Percentiles rank a stretch among this genome's conserved stretches.
These are phyloP conservation scores for Plasmodium gallinaceum DNA, from an alignment of 169 alveolate species.

Conservation along the genomic window DNA sequence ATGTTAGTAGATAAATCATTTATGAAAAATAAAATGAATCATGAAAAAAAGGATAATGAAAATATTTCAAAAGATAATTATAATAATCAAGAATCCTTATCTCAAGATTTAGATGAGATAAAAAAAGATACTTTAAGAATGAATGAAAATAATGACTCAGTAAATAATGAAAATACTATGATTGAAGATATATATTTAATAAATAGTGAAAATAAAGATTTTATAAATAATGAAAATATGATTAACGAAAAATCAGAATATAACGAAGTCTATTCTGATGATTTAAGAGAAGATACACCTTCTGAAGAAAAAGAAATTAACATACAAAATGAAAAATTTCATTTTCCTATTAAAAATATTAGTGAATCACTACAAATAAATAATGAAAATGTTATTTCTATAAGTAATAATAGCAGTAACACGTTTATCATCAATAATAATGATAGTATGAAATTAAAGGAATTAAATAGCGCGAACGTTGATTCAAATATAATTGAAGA, in stretches of 20 bases:
- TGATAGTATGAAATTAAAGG: not conserved
- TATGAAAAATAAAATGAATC: not conserved
- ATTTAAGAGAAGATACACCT: not conserved
- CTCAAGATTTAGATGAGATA: not conserved
- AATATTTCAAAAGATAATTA: not conserved
- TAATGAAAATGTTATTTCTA: not conserved
- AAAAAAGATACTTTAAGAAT: not conserved
- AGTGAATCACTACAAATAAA: not conserved
- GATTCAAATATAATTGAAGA: too few relatives aligned
- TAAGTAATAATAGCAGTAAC: not conserved
- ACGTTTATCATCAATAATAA: not conserved
- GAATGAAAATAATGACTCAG: not conserved
- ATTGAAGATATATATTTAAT: not conserved
- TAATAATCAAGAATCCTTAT: not conserved
- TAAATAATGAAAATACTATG: not conserved
- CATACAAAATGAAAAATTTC: not conserved
- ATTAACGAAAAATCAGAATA: not conserved
- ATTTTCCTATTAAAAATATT: not conserved
- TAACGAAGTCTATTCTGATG: not conserved
- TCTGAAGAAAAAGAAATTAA: not conserved
- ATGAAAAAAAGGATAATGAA: not conserved
- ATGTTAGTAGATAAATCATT: not conserved
- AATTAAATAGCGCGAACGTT: too few relatives aligned
- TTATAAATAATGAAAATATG: not conserved
- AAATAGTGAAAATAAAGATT: not conserved